Evolutionary conservation across 2,329 filamentous ascomycete genomes (phyloP), one percentile per base, ranked within the genome.

Genomic region (Colletotrichum sp.): DNA sequence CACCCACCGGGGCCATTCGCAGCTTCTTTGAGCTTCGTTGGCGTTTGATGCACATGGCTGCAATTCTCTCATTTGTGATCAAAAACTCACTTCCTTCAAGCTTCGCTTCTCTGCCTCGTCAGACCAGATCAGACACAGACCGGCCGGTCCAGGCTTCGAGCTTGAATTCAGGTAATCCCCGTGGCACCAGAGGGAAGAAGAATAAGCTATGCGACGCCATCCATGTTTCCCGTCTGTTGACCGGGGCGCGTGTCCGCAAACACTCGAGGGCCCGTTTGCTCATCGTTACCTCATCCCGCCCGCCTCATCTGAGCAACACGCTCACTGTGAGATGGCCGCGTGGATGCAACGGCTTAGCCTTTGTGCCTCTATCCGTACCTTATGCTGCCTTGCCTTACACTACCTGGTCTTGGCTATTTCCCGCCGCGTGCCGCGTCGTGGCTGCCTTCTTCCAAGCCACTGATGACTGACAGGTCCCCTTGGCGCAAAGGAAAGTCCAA

Each of bases 41-140:
- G 38, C 5, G 38, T 61, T 61, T 61, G 58, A 61, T 52, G 30
- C 61, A 43, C n/a, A 62, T 34, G 36, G 52, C 3, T 10, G 38
- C 9, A 26, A 56, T 67, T 64, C 32, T 67, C 69, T 75, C 69
- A 75, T 72, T 62, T 72, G 55, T 68, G 69, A 75, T 69, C 13
- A 66, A 56, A 62, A 26, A 34, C 56, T 67, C 55, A 18, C 38
- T 38, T 16, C 18, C 15, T 52, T 56, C 62, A 67, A 56, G 62
- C 68, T 71, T 66, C 52, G 21, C 28, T 30, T 24, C 2, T 38
- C 38, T 4, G 28, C 12, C 28, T 30, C 18, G 62, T 34, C 26
- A 34, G 62, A 66, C 64, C 36, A 62, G 48, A 60, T 13, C 43
- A 52, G 43, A 52, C 43, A 56, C 36, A 62, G 48, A 60, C 30